Evolutionary conservation across 1,284 basidiomycete species (phyloP).

Genomic region (Schizophyllum commune): DNA sequence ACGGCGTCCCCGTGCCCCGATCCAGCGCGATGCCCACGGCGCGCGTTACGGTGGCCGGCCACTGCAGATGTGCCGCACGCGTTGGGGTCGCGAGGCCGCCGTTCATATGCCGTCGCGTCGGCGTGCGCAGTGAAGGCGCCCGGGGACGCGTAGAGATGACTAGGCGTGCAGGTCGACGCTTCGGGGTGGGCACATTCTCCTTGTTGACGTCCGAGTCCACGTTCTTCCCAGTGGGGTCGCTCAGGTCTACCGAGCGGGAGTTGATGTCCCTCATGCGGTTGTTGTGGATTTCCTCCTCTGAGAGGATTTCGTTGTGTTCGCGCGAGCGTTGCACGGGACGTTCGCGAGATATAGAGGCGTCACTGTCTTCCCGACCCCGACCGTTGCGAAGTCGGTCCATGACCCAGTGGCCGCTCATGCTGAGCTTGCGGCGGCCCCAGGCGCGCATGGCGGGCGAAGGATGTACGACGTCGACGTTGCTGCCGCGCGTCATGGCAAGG

Average conservation of each 20-base stretch:
- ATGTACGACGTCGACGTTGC: constrained; percentile 24
- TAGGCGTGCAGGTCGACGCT: not conserved
- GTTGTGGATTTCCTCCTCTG: not conserved
- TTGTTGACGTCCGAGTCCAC: not conserved
- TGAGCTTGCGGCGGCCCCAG: constrained; percentile 16
- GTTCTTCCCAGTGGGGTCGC: not conserved
- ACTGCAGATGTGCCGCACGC: not conserved
- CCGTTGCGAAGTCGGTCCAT: not conserved
- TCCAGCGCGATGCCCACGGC: not conserved
- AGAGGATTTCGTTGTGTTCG: not conserved
- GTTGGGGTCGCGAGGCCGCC: not conserved
- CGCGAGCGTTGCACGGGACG: not conserved
- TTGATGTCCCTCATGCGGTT: not conserved
- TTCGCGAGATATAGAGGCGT: not conserved
- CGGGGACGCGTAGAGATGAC: not conserved
- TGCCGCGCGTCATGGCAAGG: constrained; percentile 77
- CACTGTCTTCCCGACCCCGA: not conserved
- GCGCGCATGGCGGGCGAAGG: constrained; percentile 9
- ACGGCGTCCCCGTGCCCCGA: too few relatives aligned
- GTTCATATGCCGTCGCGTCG: not conserved
- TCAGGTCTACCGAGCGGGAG: not conserved
- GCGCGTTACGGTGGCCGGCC: not conserved
- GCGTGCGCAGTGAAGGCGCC: not conserved
- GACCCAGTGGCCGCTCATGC: constrained; percentile 12
- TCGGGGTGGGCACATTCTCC: not conserved